phyloP scores from a whole-genome alignment of 1,139 yeast species.

The Candida sanyaensis region DNA sequence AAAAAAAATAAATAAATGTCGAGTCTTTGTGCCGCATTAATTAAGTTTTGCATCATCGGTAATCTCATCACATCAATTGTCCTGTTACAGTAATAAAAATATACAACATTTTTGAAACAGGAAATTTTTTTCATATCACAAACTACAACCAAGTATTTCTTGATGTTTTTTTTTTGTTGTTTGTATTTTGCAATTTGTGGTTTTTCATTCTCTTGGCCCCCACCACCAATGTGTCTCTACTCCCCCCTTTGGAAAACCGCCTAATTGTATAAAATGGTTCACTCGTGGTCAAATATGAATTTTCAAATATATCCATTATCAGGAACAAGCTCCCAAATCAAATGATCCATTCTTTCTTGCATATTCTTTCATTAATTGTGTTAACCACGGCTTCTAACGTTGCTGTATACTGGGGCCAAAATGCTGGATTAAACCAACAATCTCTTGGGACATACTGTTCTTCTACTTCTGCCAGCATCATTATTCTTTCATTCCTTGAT shows the following conservation, averaged over 20 bases:
- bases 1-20: neutral
- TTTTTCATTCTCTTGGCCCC: no score
- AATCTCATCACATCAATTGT: neutral
- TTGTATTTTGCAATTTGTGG: no score
- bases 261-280: neutral
- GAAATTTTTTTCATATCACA: neutral
- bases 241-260: neutral
- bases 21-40: neutral
- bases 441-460: conserved; percentile 64
- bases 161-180: no score
- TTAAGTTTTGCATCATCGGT: neutral
- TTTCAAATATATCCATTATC: no score
- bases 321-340: neutral
- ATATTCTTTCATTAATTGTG: neutral
- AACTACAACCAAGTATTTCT: neutral
- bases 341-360: neutral
- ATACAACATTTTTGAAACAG: neutral
- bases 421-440: conserved; percentile 69
- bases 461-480: conserved; percentile 63
- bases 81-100: conserved; percentile 1
- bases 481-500: conserved; percentile 65
- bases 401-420: conserved; percentile 88
- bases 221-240: no score
- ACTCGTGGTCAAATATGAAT: no score
- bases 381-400: conserved; percentile 14